Evolutionary conservation across 2,329 filamentous ascomycete species (phyloP).

Genomic region (Claviceps fusiformis): DNA sequence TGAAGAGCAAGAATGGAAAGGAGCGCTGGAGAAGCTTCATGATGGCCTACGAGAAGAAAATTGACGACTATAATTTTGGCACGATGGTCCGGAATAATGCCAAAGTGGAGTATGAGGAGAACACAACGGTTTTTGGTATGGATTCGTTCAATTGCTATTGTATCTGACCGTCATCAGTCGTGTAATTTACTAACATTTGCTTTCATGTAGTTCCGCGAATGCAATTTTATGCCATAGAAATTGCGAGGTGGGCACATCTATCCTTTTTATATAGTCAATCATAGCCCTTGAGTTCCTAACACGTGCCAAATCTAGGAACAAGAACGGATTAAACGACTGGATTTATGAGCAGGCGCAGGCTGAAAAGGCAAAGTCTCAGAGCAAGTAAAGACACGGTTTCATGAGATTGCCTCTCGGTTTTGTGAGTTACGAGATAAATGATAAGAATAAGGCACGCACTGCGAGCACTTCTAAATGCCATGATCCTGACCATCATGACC

Average conservation of each 20-base stretch:
- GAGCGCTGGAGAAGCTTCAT: slow-evolving; percentile 91
- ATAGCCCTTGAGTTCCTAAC: background rate
- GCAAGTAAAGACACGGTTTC: slow-evolving; percentile 4
- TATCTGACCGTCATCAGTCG: background rate
- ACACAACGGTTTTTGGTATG: slow-evolving; percentile 84
- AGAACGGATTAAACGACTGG: slow-evolving; percentile 88
- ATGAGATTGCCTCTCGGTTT: background rate
- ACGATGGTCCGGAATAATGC: slow-evolving; percentile 75
- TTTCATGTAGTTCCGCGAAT: slow-evolving; percentile 34
- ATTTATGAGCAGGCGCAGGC: slow-evolving; percentile 73
- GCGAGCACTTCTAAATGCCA: background rate
- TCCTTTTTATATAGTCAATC: background rate
- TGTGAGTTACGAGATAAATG: background rate
- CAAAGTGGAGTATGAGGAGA: slow-evolving; percentile 71
- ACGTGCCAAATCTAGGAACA: slow-evolving; percentile 45
- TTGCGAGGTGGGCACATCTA: slow-evolving; percentile 23
- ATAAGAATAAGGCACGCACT: background rate
- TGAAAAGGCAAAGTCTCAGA: slow-evolving; percentile 25
- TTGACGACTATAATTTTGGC: slow-evolving; percentile 98
- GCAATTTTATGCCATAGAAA: slow-evolving; percentile 43
- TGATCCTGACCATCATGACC: background rate
- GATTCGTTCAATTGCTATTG: background rate
- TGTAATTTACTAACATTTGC: background rate
- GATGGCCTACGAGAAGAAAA: slow-evolving; percentile 81
- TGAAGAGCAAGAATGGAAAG: slow-evolving; percentile 97